Evolutionary conservation across 257 asterid species (phyloP).

Genomic region (Datura wrightii): DNA sequence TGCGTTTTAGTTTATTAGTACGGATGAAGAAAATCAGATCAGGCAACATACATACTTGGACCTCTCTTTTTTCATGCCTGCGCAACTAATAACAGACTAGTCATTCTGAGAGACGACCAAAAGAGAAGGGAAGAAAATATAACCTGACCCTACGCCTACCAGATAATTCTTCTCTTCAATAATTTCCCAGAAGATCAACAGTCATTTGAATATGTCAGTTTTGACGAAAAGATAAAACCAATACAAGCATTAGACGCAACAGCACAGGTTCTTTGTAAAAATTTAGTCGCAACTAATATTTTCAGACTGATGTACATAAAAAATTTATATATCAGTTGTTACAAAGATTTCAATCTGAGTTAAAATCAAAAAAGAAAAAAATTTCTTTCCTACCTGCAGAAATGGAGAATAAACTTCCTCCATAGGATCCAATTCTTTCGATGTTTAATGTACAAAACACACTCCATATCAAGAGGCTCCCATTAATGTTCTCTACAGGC

Average conservation of each 20-base stretch:
- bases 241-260: slow-evolving; percentile 20
- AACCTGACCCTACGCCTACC: too few species aligned
- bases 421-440: not conserved
- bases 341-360: slow-evolving; percentile 26
- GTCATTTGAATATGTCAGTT: not conserved
- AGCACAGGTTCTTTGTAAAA: not conserved
- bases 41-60: too few species aligned
- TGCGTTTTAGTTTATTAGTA: too few species aligned
- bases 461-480: slow-evolving; percentile 25
- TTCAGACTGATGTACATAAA: slow-evolving; percentile 19
- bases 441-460: slow-evolving; percentile 25
- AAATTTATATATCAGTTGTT: slow-evolving; percentile 21
- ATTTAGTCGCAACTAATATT: not conserved
- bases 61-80: too few species aligned
- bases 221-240: not conserved
- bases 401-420: slow-evolving; percentile 26
- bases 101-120: too few species aligned
- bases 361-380: not conserved
- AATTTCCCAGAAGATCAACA: not conserved
- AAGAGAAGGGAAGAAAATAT: too few species aligned
- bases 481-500: slow-evolving; percentile 4
- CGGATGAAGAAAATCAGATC: too few species aligned
- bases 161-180: too few species aligned
- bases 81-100: too few species aligned
- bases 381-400: slow-evolving; percentile 5